A percentile compares a stretch with the other conserved stretches of the same genome.
Conservation (phyloP, 2,329 filamentous ascomycete species). For the Chalaropsis ovoidea region DNA sequence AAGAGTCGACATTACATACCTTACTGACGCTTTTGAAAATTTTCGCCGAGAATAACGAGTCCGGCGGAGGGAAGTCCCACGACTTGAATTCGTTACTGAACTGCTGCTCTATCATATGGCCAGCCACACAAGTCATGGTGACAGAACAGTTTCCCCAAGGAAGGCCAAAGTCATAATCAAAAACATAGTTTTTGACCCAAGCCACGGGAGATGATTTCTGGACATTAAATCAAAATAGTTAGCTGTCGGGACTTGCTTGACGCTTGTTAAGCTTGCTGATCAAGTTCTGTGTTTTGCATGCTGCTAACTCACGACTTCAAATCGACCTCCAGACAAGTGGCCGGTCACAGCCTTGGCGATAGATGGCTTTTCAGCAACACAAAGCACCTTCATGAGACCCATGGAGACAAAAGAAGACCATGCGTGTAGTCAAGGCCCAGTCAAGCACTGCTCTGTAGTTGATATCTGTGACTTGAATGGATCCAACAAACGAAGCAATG, state of each 20-base stretch:
- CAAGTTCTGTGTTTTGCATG: slow-evolving; percentile 13
- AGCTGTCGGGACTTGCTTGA: slow-evolving; percentile 27
- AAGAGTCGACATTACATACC: slow-evolving; percentile 36
- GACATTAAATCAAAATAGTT: slow-evolving; percentile 22
- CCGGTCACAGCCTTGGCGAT: slow-evolving; percentile 90
- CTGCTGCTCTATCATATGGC: slow-evolving; percentile 73
- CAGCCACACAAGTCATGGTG: slow-evolving; percentile 86
- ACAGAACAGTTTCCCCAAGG: slow-evolving; percentile 74
- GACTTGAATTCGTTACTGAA: slow-evolving; percentile 64
- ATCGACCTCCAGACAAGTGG: slow-evolving; percentile 70
- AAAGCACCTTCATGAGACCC: slow-evolving; percentile 42
- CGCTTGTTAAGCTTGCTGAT: neutral
- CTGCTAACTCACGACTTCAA: slow-evolving; percentile 52
- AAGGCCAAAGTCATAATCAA: slow-evolving; percentile 74
- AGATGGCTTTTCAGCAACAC: slow-evolving; percentile 63
- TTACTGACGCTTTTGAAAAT: slow-evolving; percentile 58
- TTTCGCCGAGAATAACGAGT: slow-evolving; percentile 68
- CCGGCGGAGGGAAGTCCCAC: slow-evolving; percentile 73
- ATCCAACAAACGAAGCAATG: neutral
- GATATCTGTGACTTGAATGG: too few relatives aligned
- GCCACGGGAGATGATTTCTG: slow-evolving; percentile 59
- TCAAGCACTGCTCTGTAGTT: neutral
- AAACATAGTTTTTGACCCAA: slow-evolving; percentile 91
- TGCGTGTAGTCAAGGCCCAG: neutral
- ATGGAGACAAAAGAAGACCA: neutral